Evolutionary conservation across 2,329 filamentous ascomycete species (phyloP).

Genomic region (Beauveria australis): DNA sequence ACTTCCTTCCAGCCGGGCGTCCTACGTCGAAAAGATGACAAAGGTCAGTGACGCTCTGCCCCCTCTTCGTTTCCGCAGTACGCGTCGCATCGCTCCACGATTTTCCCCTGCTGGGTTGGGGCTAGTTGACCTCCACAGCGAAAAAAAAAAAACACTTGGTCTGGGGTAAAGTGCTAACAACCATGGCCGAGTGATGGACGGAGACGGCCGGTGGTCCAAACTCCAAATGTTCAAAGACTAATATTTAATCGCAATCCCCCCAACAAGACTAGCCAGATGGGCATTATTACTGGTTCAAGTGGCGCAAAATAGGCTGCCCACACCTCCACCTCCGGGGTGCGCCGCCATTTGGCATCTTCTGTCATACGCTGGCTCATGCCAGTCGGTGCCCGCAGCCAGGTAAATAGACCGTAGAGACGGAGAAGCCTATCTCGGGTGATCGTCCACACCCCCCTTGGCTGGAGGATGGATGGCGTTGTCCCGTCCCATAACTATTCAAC

Average conservation of each 20-base stretch:
- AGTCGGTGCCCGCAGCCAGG: neutral
- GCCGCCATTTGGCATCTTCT: slow-evolving; percentile 2
- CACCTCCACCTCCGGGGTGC: neutral
- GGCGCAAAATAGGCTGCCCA: neutral
- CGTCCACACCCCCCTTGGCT: neutral
- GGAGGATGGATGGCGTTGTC: neutral
- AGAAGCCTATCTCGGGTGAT: slow-evolving; percentile 6
- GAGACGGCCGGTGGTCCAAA: neutral
- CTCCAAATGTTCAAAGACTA: neutral
- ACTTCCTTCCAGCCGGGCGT: neutral
- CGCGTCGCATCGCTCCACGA: slow-evolving; percentile 2
- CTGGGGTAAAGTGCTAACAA: neutral
- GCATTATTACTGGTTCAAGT: neutral
- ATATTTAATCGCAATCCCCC: neutral
- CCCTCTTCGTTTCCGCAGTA: neutral
- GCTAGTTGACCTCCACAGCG: neutral
- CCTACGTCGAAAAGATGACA: neutral
- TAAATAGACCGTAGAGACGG: too few species aligned
- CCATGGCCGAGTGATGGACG: neutral
- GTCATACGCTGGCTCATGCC: neutral
- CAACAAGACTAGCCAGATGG: neutral
- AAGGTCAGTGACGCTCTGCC: neutral
- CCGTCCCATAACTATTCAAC: neutral
- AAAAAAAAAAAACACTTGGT: neutral
- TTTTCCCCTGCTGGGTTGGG: neutral